Base-by-base conservation (phyloP, 495 filamentous ascomycete genomes). In the Astrocystis sublimbata region DNA sequence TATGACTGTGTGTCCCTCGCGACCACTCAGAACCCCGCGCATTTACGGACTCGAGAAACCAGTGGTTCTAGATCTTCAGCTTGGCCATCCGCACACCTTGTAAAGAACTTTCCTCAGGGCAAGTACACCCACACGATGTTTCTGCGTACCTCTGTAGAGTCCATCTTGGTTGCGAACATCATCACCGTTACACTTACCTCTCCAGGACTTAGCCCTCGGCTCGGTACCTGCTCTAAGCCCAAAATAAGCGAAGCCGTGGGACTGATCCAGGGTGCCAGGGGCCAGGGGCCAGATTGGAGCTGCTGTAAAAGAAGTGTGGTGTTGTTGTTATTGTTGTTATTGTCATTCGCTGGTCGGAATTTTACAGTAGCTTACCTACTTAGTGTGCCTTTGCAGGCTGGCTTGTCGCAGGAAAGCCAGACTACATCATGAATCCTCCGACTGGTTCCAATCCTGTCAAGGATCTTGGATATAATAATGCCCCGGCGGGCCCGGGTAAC, bases 21-120 rank as follows among this genome's bases (percentile, higher is more conserved):
- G 19, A 40, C 56, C 56, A 50, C 56, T 59, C 42, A 35, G 42
- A 59, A 59, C 49, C 49, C 49, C 35, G 49, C 49, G n/a, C 30
- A 23, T 13, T 7, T 52, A 35, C n/a, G 17, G 30, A 30, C 4
- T 17, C n/a, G n/a, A n/a, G 17, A n/a, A 49, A 30, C 7, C 49
- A 33, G 49, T 19, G n/a, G 28, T 33, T 17, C 49, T 4, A 23
- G 47, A 12, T 28, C 49, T 52, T 21, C 12, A 13, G 28, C 47
- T 8, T 51, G 47, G 10, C 30, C 26, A 35, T 7, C 26, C 26
- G 28, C 46, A 31, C 28, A 21, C 45, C 45, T n/a, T 26, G 45
- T 47, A 38, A 2, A 2, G 10, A 28, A 21, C 45, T 47, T 15
- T 30, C 26, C 15, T 28, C 26, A 19, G 10, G n/a, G n/a, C n/a